A percentile compares a stretch with the other conserved stretches of the same genome.
phyloP scores from a whole-genome alignment of 148 eudicot species.

The Rhododendron ovatum region DNA sequence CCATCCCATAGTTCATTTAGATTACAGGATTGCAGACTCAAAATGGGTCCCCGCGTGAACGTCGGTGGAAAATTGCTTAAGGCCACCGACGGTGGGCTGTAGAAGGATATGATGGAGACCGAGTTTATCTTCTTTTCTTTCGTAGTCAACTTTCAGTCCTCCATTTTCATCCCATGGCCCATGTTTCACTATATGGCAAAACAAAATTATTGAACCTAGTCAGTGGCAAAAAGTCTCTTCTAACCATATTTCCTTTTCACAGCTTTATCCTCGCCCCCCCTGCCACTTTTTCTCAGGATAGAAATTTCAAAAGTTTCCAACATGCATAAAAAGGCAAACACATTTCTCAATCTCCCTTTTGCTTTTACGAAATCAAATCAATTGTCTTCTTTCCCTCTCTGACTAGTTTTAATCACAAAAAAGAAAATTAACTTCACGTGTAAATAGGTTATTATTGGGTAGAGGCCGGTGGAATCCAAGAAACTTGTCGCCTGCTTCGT shows the following conservation, averaged over 20 bases:
- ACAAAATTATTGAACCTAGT: neutral
- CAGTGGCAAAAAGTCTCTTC: neutral
- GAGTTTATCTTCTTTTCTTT: neutral
- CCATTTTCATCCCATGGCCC: neutral
- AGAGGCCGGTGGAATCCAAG: neutral
- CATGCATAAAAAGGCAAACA: neutral
- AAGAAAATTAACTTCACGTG: neutral
- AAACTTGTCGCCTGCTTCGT: neutral
- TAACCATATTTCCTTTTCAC: neutral
- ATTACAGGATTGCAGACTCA: too few species aligned
- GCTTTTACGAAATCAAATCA: neutral
- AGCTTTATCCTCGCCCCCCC: neutral
- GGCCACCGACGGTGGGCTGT: too few species aligned
- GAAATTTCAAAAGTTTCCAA: neutral
- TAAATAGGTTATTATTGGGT: neutral
- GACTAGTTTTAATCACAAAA: neutral
- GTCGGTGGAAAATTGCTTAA: too few species aligned
- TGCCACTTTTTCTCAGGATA: neutral
- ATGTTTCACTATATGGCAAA: neutral
- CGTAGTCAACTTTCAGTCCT: neutral
- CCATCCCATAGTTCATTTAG: too few species aligned
- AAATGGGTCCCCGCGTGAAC: too few species aligned
- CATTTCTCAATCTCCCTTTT: neutral
- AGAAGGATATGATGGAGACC: neutral
- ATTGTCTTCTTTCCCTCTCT: neutral